These are phyloP conservation scores for Creolimax fragrantissima DNA, from an alignment of 78 protist species.

Conservation along the genomic window DNA sequence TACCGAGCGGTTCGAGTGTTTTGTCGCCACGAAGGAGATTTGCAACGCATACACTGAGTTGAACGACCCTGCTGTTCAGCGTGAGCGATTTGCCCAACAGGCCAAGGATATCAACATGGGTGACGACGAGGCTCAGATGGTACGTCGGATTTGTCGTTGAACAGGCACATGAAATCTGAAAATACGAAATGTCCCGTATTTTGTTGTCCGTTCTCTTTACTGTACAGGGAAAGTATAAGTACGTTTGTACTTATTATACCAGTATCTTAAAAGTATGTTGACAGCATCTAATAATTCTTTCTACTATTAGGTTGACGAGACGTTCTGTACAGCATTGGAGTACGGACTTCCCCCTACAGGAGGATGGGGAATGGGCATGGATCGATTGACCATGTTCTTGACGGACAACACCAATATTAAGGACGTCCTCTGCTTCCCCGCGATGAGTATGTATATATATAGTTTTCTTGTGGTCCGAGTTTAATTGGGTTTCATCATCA, in stretches of 20 bases:
- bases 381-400: conserved; percentile 94
- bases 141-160: too few species aligned
- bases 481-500: too few species aligned
- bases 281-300: too few species aligned
- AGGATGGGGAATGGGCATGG: conserved; percentile 99
- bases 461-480: too few species aligned
- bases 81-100: conserved; percentile 92
- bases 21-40: conserved; percentile 81
- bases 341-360: conserved; percentile 99
- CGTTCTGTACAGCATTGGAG: conserved; percentile 88
- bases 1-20: conserved; percentile 99
- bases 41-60: conserved; percentile 99
- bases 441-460: too few species aligned
- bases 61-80: conserved; percentile 97
- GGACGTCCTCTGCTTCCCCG: conserved; percentile 99
- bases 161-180: too few species aligned
- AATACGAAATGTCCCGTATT: too few species aligned
- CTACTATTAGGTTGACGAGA: conserved; percentile 86
- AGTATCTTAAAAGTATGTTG: too few species aligned
- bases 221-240: too few species aligned
- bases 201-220: too few species aligned
- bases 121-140: conserved; percentile 88
- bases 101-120: conserved; percentile 61
- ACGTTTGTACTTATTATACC: too few species aligned
- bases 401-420: conserved; percentile 87